These are phyloP conservation scores for Kodamaea nitidulidarum DNA, from an alignment of 805 yeast genomes.

Conservation along the genomic window DNA sequence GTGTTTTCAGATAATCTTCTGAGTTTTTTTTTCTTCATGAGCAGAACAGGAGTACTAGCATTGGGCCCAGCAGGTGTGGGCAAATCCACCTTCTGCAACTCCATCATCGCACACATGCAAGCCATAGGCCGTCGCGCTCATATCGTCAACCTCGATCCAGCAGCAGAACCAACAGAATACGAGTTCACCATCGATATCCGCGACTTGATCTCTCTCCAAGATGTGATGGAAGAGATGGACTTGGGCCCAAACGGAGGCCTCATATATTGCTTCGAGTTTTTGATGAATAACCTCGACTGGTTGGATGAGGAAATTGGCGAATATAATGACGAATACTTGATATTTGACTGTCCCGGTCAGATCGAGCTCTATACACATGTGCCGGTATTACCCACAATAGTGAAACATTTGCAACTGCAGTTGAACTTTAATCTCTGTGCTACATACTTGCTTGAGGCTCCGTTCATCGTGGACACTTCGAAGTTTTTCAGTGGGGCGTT, in stretches of 20 bases:
- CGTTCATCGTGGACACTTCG: slow-evolving; percentile 84
- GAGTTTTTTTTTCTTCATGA: slow-evolving; percentile 48
- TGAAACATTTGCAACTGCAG: slow-evolving; percentile 74
- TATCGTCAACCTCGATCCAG: slow-evolving; percentile 93
- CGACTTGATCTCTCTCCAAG: slow-evolving; percentile 84
- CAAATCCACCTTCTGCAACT: slow-evolving; percentile 84
- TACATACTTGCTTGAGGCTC: slow-evolving; percentile 86
- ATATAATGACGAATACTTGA: slow-evolving; percentile 86
- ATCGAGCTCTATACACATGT: slow-evolving; percentile 92
- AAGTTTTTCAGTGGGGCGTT: slow-evolving; percentile 95
- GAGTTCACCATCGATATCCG: slow-evolving; percentile 91
- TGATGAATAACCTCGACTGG: slow-evolving; percentile 91
- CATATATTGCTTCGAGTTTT: slow-evolving; percentile 88
- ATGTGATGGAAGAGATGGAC: slow-evolving; percentile 91
- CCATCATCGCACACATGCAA: slow-evolving; percentile 84
- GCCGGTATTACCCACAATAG: slow-evolving; percentile 87
- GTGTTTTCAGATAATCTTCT: neutral
- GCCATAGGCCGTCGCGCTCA: slow-evolving; percentile 90
- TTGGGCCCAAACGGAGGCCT: slow-evolving; percentile 95
- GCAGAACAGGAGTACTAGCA: slow-evolving; percentile 90
- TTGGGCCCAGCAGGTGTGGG: slow-evolving; percentile 99
- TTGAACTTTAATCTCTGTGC: slow-evolving; percentile 89
- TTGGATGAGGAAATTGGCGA: slow-evolving; percentile 96
- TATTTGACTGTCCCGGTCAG: slow-evolving; percentile 97
- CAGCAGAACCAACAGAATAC: slow-evolving; percentile 89